Evolutionary conservation across 306 rosid genomes (phyloP).

Genomic region (Inga laurina): DNA sequence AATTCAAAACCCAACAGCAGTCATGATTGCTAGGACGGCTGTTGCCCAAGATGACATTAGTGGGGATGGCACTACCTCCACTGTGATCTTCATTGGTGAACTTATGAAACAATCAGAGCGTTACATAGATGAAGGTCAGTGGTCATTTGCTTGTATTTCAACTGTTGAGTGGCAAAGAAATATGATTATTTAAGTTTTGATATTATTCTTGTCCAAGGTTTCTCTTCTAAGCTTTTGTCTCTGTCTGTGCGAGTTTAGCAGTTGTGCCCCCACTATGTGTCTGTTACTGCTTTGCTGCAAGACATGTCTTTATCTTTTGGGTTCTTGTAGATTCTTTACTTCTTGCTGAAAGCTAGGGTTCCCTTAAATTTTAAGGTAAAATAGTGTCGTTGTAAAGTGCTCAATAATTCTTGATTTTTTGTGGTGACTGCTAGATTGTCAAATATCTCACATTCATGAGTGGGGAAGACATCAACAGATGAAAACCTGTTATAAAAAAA

Average conservation of each 20-base stretch:
- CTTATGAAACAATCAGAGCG: slow-evolving; percentile 97
- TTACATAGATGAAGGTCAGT: slow-evolving; percentile 82
- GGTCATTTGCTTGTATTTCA: slow-evolving; percentile 8
- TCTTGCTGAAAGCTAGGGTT: neutral
- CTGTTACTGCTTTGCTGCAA: neutral
- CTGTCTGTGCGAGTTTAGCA: neutral
- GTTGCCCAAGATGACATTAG: slow-evolving; percentile 97
- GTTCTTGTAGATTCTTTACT: neutral
- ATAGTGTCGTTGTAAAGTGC: neutral
- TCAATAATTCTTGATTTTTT: neutral
- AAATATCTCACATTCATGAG: neutral
- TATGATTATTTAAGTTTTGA: neutral
- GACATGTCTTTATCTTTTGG: neutral
- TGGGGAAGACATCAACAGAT: neutral
- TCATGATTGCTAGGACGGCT: slow-evolving; percentile 96
- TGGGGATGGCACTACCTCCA: slow-evolving; percentile 97
- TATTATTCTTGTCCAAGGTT: neutral
- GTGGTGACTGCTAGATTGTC: neutral
- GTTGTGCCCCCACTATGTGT: neutral
- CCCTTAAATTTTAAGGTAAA: neutral
- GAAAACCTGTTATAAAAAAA: neutral
- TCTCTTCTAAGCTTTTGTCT: neutral
- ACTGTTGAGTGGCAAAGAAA: neutral
- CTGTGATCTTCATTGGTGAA: slow-evolving; percentile 93
- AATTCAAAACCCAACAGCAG: slow-evolving; percentile 98